Conservation (phyloP, 1,284 basidiomycete genomes). For the Cystobasidium slooffiae region DNA sequence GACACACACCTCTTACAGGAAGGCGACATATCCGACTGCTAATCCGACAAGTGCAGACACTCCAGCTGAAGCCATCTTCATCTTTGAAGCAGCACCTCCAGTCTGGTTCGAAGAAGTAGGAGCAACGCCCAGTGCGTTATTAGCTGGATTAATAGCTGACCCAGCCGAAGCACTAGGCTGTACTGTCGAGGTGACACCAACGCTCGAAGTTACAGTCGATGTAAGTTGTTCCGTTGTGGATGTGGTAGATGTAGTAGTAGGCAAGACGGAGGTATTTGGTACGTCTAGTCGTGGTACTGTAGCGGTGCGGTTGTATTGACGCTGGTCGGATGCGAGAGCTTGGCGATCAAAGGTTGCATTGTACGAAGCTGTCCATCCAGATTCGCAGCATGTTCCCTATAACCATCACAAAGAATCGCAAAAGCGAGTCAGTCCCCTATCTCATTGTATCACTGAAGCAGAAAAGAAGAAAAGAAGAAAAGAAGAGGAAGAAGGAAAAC, state of each 20-base stretch:
- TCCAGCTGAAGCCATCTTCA: background rate
- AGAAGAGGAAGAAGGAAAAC: background rate
- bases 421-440: background rate
- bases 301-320: conserved; percentile 4
- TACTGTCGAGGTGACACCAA: conserved; percentile 6
- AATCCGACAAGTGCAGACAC: background rate
- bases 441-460: background rate
- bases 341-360: conserved; percentile 1
- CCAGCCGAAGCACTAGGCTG: background rate
- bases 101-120: background rate
- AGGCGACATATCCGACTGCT: background rate
- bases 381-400: conserved; percentile 28
- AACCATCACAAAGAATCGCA: background rate
- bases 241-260: background rate
- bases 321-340: conserved; percentile 14
- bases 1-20: background rate
- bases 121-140: conserved; percentile 1
- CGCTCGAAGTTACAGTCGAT: background rate
- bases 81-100: background rate
- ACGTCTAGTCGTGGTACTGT: background rate
- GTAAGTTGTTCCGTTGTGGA: conserved; percentile 1
- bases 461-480: too few species aligned
- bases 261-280: conserved; percentile 1
- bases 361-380: conserved; percentile 19
- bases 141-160: background rate